Percentiles rank a stretch among this genome's conserved stretches.
Evolutionary conservation across 2,329 filamentous ascomycete genomes (phyloP).

Genomic region (Talaromyces sp.): DNA sequence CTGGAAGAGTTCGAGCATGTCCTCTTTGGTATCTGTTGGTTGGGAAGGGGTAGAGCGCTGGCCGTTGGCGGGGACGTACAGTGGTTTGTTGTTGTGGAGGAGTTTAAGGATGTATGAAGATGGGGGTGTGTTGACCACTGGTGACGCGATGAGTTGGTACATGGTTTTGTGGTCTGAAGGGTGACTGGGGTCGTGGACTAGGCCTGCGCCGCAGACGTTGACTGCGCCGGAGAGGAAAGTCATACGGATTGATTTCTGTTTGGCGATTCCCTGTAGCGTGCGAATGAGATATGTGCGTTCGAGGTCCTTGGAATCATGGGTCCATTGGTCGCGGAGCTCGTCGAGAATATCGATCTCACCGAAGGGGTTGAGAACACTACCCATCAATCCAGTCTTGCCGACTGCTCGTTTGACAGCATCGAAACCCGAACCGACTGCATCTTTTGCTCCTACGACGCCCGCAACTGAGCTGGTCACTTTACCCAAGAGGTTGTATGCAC

Average conservation of each 20-base stretch:
- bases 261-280: constrained; percentile 89
- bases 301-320: constrained; percentile 94
- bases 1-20: constrained; percentile 99
- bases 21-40: constrained; percentile 90
- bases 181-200: constrained; percentile 89
- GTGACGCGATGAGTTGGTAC: constrained; percentile 94
- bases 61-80: constrained; percentile 91
- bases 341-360: constrained; percentile 93
- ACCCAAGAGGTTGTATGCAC: constrained; percentile 91
- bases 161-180: constrained; percentile 97
- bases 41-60: constrained; percentile 60
- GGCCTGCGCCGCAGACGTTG: constrained; percentile 83
- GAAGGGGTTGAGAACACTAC: constrained; percentile 90
- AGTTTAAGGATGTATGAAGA: constrained; percentile 84
- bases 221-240: constrained; percentile 91
- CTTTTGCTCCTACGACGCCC: constrained; percentile 90
- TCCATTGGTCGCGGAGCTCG: constrained; percentile 95
- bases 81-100: constrained; percentile 88
- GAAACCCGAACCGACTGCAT: constrained; percentile 88
- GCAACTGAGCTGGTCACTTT: constrained; percentile 94
- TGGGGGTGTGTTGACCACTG: constrained; percentile 85
- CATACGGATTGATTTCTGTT: constrained; percentile 94
- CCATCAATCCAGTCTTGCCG: constrained; percentile 93
- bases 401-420: constrained; percentile 94
- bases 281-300: constrained; percentile 95